These are phyloP conservation scores for Neoscytalidium dimidiatum DNA, from an alignment of 2,329 filamentous ascomycete species.

Conservation along the genomic window DNA sequence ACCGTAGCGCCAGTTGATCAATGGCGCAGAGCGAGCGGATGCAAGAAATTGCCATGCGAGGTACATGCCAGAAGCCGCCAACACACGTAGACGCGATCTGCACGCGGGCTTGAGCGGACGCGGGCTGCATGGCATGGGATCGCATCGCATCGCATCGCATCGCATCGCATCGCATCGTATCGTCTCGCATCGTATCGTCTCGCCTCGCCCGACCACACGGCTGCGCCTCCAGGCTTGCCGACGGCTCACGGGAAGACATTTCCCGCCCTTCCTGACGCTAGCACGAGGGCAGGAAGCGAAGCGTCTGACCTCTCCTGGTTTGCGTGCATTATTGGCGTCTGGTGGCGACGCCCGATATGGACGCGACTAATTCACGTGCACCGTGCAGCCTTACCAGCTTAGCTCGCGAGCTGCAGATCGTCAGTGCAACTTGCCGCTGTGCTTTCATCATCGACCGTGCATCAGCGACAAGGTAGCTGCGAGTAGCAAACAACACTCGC, in stretches of 20 bases:
- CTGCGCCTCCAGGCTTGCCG: not conserved
- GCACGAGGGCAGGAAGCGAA: not conserved
- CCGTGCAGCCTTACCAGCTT: not conserved
- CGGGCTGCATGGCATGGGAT: not conserved
- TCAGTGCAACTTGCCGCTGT: not conserved
- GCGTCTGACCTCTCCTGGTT: not conserved
- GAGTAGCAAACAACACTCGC: not conserved
- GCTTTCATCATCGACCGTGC: not conserved
- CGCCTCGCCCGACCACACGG: not conserved
- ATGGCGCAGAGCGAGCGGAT: too few species aligned
- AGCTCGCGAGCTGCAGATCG: not conserved
- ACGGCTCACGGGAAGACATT: not conserved
- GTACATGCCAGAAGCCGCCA: conserved; percentile 7
- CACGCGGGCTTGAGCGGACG: not conserved
- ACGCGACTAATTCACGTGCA: conserved; percentile 2
- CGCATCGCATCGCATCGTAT: not conserved
- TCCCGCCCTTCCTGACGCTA: not conserved
- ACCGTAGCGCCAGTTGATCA: not conserved
- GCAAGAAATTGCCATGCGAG: not conserved
- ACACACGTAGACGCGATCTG: not conserved
- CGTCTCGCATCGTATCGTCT: not conserved
- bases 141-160: not conserved
- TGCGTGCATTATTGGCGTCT: not conserved
- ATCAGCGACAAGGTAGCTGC: not conserved
- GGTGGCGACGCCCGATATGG: not conserved